These are phyloP conservation scores for Gentiana macrophylla DNA, from an alignment of 257 asterid species.

Conservation along the genomic window DNA sequence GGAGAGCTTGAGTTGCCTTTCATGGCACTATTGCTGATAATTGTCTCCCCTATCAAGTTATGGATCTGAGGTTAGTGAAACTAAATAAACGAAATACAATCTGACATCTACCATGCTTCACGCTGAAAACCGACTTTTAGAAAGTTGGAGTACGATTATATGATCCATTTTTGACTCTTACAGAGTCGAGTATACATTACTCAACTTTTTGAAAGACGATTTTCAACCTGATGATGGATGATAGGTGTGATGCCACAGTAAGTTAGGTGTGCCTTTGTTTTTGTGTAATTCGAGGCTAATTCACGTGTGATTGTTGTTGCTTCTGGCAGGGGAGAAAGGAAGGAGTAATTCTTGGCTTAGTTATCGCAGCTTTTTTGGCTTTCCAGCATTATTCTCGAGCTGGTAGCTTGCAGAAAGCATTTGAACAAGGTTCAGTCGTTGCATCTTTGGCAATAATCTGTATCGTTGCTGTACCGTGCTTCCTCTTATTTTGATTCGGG, in stretches of 20 bases:
- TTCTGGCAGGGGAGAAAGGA: conserved; percentile 64
- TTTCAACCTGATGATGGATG: too few species aligned
- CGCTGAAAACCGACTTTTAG: neutral
- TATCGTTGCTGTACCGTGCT: conserved; percentile 47
- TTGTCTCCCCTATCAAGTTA: conserved; percentile 63
- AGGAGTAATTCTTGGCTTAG: conserved; percentile 60
- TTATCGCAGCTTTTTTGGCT: conserved; percentile 75
- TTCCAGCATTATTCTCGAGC: conserved; percentile 72
- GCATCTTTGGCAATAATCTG: conserved; percentile 74
- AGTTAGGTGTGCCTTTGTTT: too few species aligned
- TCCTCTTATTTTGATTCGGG: conserved; percentile 51
- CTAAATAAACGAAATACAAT: neutral
- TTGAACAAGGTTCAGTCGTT: conserved; percentile 73
- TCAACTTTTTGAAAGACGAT: too few species aligned
- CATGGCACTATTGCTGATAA: conserved; percentile 50
- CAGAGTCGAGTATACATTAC: too few species aligned
- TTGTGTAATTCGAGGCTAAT: neutral
- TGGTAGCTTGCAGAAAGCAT: conserved; percentile 59
- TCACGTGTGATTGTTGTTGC: conserved; percentile 14
- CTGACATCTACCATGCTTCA: too few species aligned
- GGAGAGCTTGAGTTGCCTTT: conserved; percentile 87
- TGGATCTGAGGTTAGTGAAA: conserved; percentile 59
- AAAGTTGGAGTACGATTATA: neutral
- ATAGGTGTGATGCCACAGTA: too few species aligned
- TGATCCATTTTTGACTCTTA: neutral